A percentile compares a stretch with the other conserved stretches of the same genome.
These are phyloP conservation scores for Cornus florida DNA, from an alignment of 148 eudicot species.

Conservation along the genomic window DNA sequence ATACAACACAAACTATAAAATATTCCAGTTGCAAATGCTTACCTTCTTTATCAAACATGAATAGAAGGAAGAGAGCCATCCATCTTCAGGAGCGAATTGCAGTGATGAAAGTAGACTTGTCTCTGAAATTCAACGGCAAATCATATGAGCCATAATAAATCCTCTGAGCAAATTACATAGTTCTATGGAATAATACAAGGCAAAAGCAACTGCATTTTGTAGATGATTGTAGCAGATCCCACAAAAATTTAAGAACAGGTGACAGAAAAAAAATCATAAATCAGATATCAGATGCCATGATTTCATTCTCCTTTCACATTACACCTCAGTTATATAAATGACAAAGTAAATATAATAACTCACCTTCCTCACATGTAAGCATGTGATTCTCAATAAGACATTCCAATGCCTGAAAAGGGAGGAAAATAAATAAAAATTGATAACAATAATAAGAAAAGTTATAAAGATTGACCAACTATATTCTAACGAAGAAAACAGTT, in stretches of 20 bases:
- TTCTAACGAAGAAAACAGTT: not conserved
- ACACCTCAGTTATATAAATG: not conserved
- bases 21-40: slow-evolving; percentile 18
- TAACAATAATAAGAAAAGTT: not conserved
- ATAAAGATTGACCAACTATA: not conserved
- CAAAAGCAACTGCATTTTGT: not conserved
- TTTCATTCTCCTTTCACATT: slow-evolving; percentile 7
- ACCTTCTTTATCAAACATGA: slow-evolving; percentile 89
- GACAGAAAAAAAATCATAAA: not conserved
- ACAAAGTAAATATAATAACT: not conserved
- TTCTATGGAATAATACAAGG: not conserved
- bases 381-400: slow-evolving; percentile 79
- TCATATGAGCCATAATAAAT: slow-evolving; percentile 4
- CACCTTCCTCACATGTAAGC: slow-evolving; percentile 90
- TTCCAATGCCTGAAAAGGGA: slow-evolving; percentile 59
- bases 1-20: not conserved
- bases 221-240: not conserved
- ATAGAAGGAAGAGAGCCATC: slow-evolving; percentile 88
- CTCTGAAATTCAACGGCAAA: slow-evolving; percentile 50
- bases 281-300: not conserved
- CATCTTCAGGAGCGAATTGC: slow-evolving; percentile 79
- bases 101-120: slow-evolving; percentile 59
- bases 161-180: not conserved
- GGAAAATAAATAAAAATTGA: not conserved
- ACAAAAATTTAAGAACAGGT: not conserved